phyloP scores from a whole-genome alignment of 805 yeast genomes.

The Scheffersomyces ergatensis region DNA sequence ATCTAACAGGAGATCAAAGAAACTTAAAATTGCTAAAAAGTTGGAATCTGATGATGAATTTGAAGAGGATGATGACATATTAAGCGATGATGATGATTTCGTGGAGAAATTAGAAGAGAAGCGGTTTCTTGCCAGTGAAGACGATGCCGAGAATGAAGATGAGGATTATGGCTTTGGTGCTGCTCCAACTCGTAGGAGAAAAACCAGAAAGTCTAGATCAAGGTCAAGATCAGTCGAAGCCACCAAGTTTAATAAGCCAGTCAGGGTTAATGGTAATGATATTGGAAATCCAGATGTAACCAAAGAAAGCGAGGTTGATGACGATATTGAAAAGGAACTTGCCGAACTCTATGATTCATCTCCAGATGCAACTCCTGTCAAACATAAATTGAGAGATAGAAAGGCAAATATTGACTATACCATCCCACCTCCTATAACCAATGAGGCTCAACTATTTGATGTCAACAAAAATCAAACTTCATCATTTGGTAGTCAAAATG shows the following conservation, averaged over 20 bases:
- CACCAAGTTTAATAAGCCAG: slow-evolving; percentile 4
- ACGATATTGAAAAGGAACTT: slow-evolving; percentile 59
- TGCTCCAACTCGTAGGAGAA: slow-evolving; percentile 1
- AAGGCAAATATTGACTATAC: slow-evolving; percentile 66
- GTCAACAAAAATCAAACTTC: slow-evolving; percentile 12
- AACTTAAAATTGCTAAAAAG: slow-evolving; percentile 3
- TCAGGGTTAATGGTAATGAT: slow-evolving; percentile 1
- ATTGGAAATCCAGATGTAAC: slow-evolving; percentile 9
- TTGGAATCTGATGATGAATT: slow-evolving; percentile 5
- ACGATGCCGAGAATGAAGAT: slow-evolving; percentile 25
- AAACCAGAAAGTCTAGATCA: slow-evolving; percentile 17
- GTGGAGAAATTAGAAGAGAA: slow-evolving; percentile 28
- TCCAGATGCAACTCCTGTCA: slow-evolving; percentile 48
- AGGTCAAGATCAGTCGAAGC: slow-evolving; percentile 4
- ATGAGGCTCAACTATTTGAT: slow-evolving; percentile 33
- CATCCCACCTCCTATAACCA: slow-evolving; percentile 74
- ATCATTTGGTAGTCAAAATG: slow-evolving; percentile 6
- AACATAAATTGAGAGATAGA: slow-evolving; percentile 48
- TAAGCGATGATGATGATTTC: slow-evolving; percentile 21
- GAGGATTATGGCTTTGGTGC: slow-evolving; percentile 20
- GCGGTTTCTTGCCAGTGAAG: slow-evolving; percentile 37
- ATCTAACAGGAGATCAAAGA: slow-evolving; percentile 9
- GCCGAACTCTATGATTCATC: slow-evolving; percentile 63
- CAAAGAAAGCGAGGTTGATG: slow-evolving; percentile 24
- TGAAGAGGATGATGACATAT: slow-evolving; percentile 12